These are phyloP conservation scores for Lactifluus piperatus DNA, from an alignment of 768 basidiomycete genomes.

Conservation along the genomic window DNA sequence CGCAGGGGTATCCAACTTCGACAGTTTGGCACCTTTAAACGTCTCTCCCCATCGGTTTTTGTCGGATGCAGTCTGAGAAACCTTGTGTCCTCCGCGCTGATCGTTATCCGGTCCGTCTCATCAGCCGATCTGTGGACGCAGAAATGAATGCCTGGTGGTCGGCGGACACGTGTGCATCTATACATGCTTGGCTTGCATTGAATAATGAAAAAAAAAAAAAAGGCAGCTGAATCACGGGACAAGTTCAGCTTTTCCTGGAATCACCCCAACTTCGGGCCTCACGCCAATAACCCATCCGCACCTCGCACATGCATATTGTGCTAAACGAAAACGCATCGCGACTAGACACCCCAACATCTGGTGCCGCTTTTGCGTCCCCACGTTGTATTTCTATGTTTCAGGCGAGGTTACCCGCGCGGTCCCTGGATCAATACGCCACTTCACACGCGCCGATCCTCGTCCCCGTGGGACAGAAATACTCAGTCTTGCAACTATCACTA, in stretches of 20 bases:
- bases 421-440: neutral
- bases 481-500: neutral
- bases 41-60: neutral
- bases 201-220: neutral
- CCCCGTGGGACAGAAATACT: neutral
- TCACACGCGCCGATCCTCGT: conserved; percentile 8
- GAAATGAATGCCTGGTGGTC: conserved; percentile 13
- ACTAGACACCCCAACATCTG: neutral
- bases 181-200: neutral
- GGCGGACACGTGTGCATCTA: conserved; percentile 8
- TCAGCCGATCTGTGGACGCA: conserved; percentile 11
- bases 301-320: neutral
- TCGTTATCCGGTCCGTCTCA: conserved; percentile 11
- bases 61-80: neutral
- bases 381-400: neutral
- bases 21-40: neutral
- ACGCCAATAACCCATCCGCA: neutral
- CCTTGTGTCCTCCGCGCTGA: neutral
- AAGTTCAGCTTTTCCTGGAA: neutral
- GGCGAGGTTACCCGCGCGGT: conserved; percentile 1
- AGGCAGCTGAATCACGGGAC: conserved; percentile 3
- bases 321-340: neutral
- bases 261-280: neutral
- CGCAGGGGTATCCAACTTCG: neutral
- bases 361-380: neutral